A percentile compares a stretch with the other conserved stretches of the same genome.
Conservation (phyloP, 2,329 filamentous ascomycete genomes). For the Fusarium sp. region DNA sequence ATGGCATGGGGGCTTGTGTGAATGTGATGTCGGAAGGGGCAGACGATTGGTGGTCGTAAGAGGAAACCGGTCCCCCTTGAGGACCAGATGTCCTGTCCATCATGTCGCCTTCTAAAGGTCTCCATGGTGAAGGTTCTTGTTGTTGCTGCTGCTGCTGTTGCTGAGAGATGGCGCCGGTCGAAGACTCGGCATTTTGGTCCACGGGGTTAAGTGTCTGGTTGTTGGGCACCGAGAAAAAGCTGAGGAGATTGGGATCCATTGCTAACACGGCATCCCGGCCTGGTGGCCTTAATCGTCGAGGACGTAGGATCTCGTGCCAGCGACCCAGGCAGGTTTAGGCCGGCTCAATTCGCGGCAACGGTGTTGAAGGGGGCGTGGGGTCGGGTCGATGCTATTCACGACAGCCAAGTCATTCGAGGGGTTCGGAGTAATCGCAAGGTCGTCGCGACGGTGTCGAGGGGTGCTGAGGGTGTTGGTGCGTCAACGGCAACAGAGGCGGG, state of each 20-base stretch:
- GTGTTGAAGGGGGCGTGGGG: not conserved
- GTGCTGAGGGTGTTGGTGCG: constrained; percentile 28
- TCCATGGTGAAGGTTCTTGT: constrained; percentile 38
- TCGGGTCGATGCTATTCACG: constrained; percentile 12
- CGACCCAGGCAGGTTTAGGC: constrained; percentile 25
- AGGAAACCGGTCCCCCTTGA: constrained; percentile 40
- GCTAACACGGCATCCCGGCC: constrained; percentile 46
- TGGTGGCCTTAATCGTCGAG: constrained; percentile 35
- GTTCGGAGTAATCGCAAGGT: constrained; percentile 20
- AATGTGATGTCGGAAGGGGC: constrained; percentile 48
- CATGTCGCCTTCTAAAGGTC: constrained; percentile 32
- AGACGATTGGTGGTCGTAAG: constrained; percentile 44
- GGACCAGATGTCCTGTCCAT: constrained; percentile 41
- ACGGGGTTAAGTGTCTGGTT: constrained; percentile 44
- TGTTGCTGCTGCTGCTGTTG: constrained; percentile 36
- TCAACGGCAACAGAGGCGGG: constrained; percentile 36
- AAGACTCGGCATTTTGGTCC: constrained; percentile 41
- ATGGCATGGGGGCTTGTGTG: constrained; percentile 42
- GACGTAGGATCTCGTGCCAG: constrained; percentile 36
- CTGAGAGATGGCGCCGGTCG: constrained; percentile 23
- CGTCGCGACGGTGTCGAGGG: constrained; percentile 31
- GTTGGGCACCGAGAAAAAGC: constrained; percentile 45
- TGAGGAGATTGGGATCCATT: constrained; percentile 45
- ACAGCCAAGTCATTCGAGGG: constrained; percentile 17
- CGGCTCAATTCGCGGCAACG: constrained; percentile 33